A percentile compares a stretch with the other conserved stretches of the same genome.
Evolutionary conservation across 2,329 filamentous ascomycete genomes (phyloP).

Genomic region (Chaetothyriales sp.): DNA sequence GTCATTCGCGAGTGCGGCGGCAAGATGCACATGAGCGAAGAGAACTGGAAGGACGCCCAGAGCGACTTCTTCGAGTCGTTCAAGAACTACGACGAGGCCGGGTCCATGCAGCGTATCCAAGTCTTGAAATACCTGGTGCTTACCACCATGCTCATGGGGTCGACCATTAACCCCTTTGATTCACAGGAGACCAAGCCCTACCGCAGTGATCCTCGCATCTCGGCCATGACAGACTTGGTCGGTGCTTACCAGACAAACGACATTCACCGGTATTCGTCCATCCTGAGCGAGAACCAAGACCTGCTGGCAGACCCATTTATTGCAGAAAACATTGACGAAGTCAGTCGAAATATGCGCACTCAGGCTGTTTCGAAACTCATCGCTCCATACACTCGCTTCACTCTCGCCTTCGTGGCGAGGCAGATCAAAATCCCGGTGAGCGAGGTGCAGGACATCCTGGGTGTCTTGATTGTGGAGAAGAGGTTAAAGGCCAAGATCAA

Average conservation of each 20-base stretch:
- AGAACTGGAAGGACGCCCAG: slow-evolving; percentile 96
- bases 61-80: slow-evolving; percentile 98
- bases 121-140: slow-evolving; percentile 94
- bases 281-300: slow-evolving; percentile 75
- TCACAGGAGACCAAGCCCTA: slow-evolving; percentile 98
- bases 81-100: slow-evolving; percentile 96
- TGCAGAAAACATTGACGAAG: slow-evolving; percentile 96
- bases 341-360: slow-evolving; percentile 94
- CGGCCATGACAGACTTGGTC: slow-evolving; percentile 92
- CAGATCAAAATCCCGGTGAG: slow-evolving; percentile 71
- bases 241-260: slow-evolving; percentile 94
- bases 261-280: slow-evolving; percentile 78
- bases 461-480: slow-evolving; percentile 81
- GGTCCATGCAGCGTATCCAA: slow-evolving; percentile 88
- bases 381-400: slow-evolving; percentile 88
- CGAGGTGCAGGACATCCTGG: slow-evolving; percentile 91
- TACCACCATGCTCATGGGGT: slow-evolving; percentile 97
- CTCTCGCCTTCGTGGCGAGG: slow-evolving; percentile 71
- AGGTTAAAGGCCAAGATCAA: slow-evolving; percentile 81
- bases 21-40: slow-evolving; percentile 99
- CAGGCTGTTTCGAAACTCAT: slow-evolving; percentile 90
- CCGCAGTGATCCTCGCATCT: slow-evolving; percentile 85
- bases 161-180: slow-evolving; percentile 96
- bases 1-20: slow-evolving; percentile 97
- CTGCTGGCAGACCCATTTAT: slow-evolving; percentile 89